Conservation (phyloP, 257 asterid species). For the Primulina eburnea region DNA sequence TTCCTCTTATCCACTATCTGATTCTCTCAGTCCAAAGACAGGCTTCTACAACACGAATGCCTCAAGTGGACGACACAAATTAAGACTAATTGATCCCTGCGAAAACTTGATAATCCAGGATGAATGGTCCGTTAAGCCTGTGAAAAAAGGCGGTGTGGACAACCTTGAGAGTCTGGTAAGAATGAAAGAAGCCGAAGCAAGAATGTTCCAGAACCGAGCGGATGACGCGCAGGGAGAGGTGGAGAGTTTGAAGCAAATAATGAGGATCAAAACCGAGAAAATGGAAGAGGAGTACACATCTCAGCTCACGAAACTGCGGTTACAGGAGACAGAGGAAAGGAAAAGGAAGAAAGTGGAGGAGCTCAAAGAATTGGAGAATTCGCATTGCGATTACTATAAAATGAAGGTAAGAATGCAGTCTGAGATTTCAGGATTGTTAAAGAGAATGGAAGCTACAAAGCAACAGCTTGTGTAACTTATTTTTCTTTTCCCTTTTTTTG, state of each 20-base stretch:
- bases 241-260: constrained; percentile 53
- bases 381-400: constrained; percentile 69
- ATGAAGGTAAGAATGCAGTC: constrained; percentile 91
- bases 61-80: constrained; percentile 37
- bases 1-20: constrained; percentile 21
- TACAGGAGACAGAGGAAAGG: constrained; percentile 76
- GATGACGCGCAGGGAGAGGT: constrained; percentile 78
- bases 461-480: constrained; percentile 53
- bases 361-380: constrained; percentile 62
- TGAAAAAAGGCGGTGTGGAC: constrained; percentile 48
- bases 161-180: constrained; percentile 75
- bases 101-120: constrained; percentile 53
- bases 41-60: constrained; percentile 53
- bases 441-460: constrained; percentile 89
- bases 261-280: constrained; percentile 50
- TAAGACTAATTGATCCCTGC: constrained; percentile 34
- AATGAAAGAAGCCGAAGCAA: constrained; percentile 83
- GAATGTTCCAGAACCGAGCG: constrained; percentile 77
- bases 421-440: constrained; percentile 79
- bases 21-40: constrained; percentile 39
- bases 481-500: background rate
- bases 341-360: constrained; percentile 64
- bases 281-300: constrained; percentile 63
- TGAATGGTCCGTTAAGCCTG: constrained; percentile 81
- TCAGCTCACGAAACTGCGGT: constrained; percentile 50